Conservation (phyloP, 2,329 filamentous ascomycete species). For the Mycogone perniciosa region DNA sequence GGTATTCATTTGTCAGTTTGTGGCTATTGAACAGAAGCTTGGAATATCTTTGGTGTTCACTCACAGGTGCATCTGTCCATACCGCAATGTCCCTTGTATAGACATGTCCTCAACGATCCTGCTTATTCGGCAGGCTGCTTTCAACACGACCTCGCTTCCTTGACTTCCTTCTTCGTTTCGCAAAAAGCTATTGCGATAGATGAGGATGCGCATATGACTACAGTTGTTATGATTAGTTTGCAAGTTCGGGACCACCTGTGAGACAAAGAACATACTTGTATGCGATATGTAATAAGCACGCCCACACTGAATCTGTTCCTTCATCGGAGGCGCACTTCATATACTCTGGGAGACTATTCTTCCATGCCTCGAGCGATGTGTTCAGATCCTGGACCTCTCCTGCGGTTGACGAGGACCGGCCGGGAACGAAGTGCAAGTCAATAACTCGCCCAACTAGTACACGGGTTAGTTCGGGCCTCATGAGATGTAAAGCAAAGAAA, state of each 20-base stretch:
- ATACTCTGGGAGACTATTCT: conserved; percentile 25
- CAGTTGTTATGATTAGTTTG: neutral
- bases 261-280: conserved; percentile 25
- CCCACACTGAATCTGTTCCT: conserved; percentile 29
- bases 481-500: neutral
- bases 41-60: conserved; percentile 1
- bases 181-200: conserved; percentile 30
- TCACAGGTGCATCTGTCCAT: conserved; percentile 34
- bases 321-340: conserved; percentile 27
- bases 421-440: conserved; percentile 31
- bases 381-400: conserved; percentile 25
- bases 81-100: conserved; percentile 26
- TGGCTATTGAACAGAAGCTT: neutral
- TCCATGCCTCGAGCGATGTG: conserved; percentile 28
- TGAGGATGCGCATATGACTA: conserved; percentile 31
- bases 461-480: neutral
- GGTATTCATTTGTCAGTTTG: neutral
- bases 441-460: conserved; percentile 28
- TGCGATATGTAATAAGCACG: conserved; percentile 31
- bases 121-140: conserved; percentile 30
- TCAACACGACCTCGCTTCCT: conserved; percentile 24
- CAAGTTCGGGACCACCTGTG: neutral
- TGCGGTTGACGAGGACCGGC: conserved; percentile 22
- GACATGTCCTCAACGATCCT: conserved; percentile 34
- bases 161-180: conserved; percentile 21